Evolutionary conservation across 2,329 filamentous ascomycete species (phyloP), one percentile per base, ranked within the genome.

Genomic region (Colletotrichum echinochloae): DNA sequence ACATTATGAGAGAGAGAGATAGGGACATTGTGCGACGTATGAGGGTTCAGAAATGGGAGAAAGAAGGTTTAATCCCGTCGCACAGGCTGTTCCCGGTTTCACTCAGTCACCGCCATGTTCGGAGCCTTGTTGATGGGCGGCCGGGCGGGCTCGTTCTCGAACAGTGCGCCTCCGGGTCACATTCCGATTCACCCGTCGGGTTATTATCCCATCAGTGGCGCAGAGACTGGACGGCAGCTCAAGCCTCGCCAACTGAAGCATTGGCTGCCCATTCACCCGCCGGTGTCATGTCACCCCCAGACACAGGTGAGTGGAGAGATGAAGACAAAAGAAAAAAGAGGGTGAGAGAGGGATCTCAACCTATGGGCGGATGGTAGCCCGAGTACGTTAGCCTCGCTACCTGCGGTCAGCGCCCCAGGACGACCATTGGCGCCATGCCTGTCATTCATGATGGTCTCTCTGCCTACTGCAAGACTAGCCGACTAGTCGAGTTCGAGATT

Each of bases 81-180:
- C 69, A 70, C 69, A 70, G 69, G 60, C 65, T 48, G 60, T 70
- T 70, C 65, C 55, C 39, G 54, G 54, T 71, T 71, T 71, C 56
- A 71, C 57, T 44, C 48, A 5, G 59, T 71, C 65, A 67, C 57
- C 64, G 67, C 62, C 46, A 46, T 35, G 23, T 59, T 41, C 39
- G 60, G 59, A 26, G 56, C n/a, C 26, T 9, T 51, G 54, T 63
- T 56, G 49, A 62, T 33, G 37, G 49, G n/a, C 7, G 48, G 35
- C 23, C 28, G 54, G 54, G n/a, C 30, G 44, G 35, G 33, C 46
- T 61, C 59, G 23, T 16, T 44, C 20, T 49, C 23, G 51, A 35
- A 9, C 65, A 68, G 52, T 57, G 65, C 60, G n/a, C 44, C 41
- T 37, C 49, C 65, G 65, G 60, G 20, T 52, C 41, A 28, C 41